Evolutionary conservation across 2,329 filamentous ascomycete species (phyloP), one percentile per base, ranked within the genome.

Genomic region (Colletotrichum endophyticum): DNA sequence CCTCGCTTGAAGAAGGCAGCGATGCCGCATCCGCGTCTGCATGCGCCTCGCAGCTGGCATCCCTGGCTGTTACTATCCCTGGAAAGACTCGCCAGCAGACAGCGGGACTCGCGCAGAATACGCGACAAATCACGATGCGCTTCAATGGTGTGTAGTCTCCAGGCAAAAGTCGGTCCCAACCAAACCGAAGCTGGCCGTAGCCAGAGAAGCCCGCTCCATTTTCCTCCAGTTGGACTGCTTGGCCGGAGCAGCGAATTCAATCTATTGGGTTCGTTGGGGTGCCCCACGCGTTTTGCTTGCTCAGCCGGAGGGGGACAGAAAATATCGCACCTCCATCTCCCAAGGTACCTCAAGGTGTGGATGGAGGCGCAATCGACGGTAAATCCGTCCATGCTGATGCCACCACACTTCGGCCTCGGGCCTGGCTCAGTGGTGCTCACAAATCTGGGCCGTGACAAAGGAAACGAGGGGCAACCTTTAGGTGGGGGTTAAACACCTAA

Each of bases 311-410:
- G 39, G 62, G 73, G 74, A 74, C 70, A 74, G 70, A 76, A 76
- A 76, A 76, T 76, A 76, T 76, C 74, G 74, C 74, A 76, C 59
- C 74, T 76, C 59, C 34, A 66, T 76, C 70, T 63, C 56, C 63
- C 44, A 66, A 76, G 64, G 70, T 74, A 76, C 70, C 74, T 76
- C 44, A 49, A 76, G 70, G 64, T 73, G 70, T 69, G 73, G 44
- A 64, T 62, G 73, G 34, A 76, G 56, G 59, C 34, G 57, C 68
- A 57, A 72, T 36, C 34, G 30, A 66, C 57, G 34, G 44, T 69
- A 63, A 49, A 76, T 76, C 70, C 70, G 73, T 53, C 63, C 32
- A 61, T 66, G 56, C 63, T n/a, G 8, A 63, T 68, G 57, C 70
- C 62, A 64, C 62, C 62, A 44, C 32, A 22, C n/a, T 64, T 44